Base-by-base conservation (phyloP, 352 stramenopile genomes). In the Globisporangium nunn region DNA sequence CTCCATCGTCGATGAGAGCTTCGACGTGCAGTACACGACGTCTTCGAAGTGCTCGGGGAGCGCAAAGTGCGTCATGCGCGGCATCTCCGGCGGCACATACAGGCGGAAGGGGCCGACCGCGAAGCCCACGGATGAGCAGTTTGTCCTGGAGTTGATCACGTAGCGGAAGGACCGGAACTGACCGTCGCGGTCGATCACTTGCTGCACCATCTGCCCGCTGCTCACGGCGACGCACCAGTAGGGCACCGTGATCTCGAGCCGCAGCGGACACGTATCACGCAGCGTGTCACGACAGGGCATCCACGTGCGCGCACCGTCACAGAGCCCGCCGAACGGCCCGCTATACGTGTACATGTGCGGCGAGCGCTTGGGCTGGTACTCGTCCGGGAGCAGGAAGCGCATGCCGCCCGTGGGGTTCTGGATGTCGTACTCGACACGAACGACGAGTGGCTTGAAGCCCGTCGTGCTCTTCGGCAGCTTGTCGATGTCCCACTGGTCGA, bases 291-390 rank as follows among this genome's bases (percentile, higher is more conserved):
- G 69, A 47, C 81, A 94, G 2, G 84, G 84, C 81, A 94, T 92
- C 84, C 84, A 94, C 28, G 80, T 88, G 41, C 84, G 78, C 30
- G 84, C 84, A 29, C 84, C 84, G 52, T 94, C 84, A 41, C 84
- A 94, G 4, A 92, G 68, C 3, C 81, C 84, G 1, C 84, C 84
- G 59, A 92, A 92, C 11, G 81, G 81, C 12, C 82, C 84, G 58
- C 80, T 87, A 61, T 89, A 88, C 57, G 84, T 90, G 72, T 94
- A 94, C 84, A 94, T 91, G 50, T 94, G 84, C 0, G 84, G 84
- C 30, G 70, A 85, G 15, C 81, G 72, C 59, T 84, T 85, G 14
- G 84, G 76, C 44, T 88, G 76, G 63, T 80, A 64, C 15, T 82
- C 74, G 41, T 88, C 74, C 1, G 84, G 84, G 17, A 94, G 61